These are phyloP conservation scores for Claviceps purpurea DNA, from an alignment of 2,329 filamentous ascomycete genomes.

Conservation along the genomic window DNA sequence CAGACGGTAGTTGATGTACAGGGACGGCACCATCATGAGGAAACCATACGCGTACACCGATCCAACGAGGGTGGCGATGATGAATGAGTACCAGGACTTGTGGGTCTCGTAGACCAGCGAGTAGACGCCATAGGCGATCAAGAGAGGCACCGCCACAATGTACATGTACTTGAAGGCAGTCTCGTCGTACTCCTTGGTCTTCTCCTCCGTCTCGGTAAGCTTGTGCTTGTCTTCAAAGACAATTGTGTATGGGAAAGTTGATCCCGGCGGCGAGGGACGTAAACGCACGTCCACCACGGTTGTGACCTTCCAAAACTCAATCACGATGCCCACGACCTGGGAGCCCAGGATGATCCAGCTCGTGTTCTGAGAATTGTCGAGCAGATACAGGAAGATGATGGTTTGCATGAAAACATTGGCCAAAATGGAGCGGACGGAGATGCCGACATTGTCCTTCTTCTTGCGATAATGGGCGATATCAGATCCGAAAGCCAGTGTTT, in stretches of 20 bases:
- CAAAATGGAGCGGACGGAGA: slow-evolving; percentile 88
- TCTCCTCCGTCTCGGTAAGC: slow-evolving; percentile 86
- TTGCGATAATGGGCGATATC: slow-evolving; percentile 97
- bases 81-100: slow-evolving; percentile 96
- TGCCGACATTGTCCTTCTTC: slow-evolving; percentile 98
- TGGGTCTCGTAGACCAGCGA: slow-evolving; percentile 85
- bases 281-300: slow-evolving; percentile 84
- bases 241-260: slow-evolving; percentile 64
- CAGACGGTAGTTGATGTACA: slow-evolving; percentile 98
- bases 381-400: slow-evolving; percentile 88
- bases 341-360: slow-evolving; percentile 98
- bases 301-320: slow-evolving; percentile 83
- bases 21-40: slow-evolving; percentile 93
- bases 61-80: slow-evolving; percentile 88
- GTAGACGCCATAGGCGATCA: slow-evolving; percentile 82
- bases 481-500: slow-evolving; percentile 91
- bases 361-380: slow-evolving; percentile 96
- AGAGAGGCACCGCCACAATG: slow-evolving; percentile 74
- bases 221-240: slow-evolving; percentile 94
- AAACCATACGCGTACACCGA: slow-evolving; percentile 97
- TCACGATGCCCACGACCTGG: slow-evolving; percentile 67
- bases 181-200: slow-evolving; percentile 96
- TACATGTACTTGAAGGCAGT: slow-evolving; percentile 98
- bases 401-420: slow-evolving; percentile 97
- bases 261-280: slow-evolving; percentile 52